Conservation (phyloP, 1,139 yeast genomes). For the Suhomyces atakaporum region DNA sequence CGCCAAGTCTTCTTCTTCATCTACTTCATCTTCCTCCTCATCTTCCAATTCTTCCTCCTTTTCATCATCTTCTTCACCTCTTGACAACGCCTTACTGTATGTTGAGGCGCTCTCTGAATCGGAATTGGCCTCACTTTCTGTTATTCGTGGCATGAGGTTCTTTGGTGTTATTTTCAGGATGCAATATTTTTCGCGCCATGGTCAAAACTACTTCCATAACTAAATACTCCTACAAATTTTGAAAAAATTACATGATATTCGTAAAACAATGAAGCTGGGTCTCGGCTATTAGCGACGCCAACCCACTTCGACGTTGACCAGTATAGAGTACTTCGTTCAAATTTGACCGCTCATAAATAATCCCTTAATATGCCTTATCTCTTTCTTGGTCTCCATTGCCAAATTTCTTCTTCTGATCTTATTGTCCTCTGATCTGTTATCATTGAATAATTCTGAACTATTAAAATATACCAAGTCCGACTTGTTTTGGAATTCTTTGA, state of each 20-base stretch:
- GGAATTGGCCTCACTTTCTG: background rate
- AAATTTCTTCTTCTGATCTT: slow-evolving; percentile 30
- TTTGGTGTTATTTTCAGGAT: no score
- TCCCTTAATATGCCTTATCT: slow-evolving; percentile 48
- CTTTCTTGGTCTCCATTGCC: slow-evolving; percentile 40
- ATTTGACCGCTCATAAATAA: slow-evolving; percentile 47
- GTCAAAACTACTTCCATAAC: no score
- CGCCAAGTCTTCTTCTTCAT: slow-evolving; percentile 23
- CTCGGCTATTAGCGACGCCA: no score
- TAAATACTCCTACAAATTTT: no score
- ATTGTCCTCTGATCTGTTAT: slow-evolving; percentile 15
- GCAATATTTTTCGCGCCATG: no score
- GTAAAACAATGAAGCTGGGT: background rate
- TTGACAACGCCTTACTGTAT: background rate
- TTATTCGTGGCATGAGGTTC: background rate
- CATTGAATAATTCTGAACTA: slow-evolving; percentile 29
- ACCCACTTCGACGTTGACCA: no score
- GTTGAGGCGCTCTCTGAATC: background rate
- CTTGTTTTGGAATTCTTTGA: slow-evolving; percentile 41
- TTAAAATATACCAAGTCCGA: slow-evolving; percentile 41
- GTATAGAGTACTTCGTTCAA: no score
- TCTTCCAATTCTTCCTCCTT: slow-evolving; percentile 17
- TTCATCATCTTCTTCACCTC: slow-evolving; percentile 15
- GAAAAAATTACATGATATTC: background rate
- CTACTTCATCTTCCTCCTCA: slow-evolving; percentile 23